Base-by-base conservation (phyloP, 83 land plant genomes). In the Diphasiastrum complanatum region DNA sequence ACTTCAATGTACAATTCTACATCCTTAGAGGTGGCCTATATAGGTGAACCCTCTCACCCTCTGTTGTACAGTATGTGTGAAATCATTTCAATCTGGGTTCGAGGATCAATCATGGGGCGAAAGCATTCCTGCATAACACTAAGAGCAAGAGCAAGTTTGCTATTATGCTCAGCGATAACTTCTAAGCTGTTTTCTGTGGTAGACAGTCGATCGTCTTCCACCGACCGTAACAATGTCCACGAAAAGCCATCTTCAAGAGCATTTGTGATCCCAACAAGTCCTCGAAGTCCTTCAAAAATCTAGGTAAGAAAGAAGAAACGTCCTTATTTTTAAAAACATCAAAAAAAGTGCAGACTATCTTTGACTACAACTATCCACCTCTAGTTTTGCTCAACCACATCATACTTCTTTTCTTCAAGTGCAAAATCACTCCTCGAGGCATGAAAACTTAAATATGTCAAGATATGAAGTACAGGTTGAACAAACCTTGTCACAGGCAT, bases 91-190 rank as follows among this genome's bases (percentile, higher is more conserved):
- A 76, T 72, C 38, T 58, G 49, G 1, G 78, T 85, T 6, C 60
- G 68, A 34, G 78, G 71, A 29, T 92, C 96, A 57, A 83, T 72
- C 51, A 81, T 69, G 10, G 87, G 83, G 50, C 70, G 73, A 74
- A 88, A 88, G 49, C 88, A 88, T 59, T 92, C 89, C 49, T 81
- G 87, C 81, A 88, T 81, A 12, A 92, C 75, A 34, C 51, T 60
- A 5, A 85, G 72, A 22, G 98, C 91, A 51, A 76, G 65, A 36
- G 47, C 70, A 4, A 88, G 79, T 60, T 87, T 85, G 71, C 53
- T 73, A 53, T 81, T 43, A 33, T 66, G 71, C 58, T 88, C 88
- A 16, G 75, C 68, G 65, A 58, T 45, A 5, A 52, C 41, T 66
- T 80, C 81, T 26, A 5, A n/a, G 60, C 56, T 51, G 51, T 5